Evolutionary conservation across 2,329 filamentous ascomycete genomes (phyloP).

Genomic region (Colletotrichum kahawae): DNA sequence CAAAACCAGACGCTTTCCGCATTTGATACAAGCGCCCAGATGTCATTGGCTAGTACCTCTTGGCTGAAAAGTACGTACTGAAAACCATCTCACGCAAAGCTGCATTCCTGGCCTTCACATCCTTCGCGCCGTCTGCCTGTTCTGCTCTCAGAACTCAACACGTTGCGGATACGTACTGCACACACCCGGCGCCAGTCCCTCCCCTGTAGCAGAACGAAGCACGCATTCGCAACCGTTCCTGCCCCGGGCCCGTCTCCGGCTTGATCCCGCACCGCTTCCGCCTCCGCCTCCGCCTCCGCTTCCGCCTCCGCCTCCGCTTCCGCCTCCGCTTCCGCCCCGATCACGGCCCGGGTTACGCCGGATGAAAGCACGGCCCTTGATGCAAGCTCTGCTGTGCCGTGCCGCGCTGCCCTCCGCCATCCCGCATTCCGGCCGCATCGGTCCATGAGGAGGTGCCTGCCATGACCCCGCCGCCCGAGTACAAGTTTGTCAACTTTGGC

Average conservation of each 20-base stretch:
- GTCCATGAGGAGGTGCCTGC: neutral
- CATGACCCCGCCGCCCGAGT: constrained; percentile 9
- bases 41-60: neutral
- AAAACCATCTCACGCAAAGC: neutral
- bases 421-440: neutral
- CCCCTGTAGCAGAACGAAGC: neutral
- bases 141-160: neutral
- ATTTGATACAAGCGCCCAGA: too few species aligned
- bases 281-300: neutral
- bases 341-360: neutral
- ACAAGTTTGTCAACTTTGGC: constrained; percentile 19
- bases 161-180: neutral
- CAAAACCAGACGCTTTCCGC: neutral
- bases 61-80: neutral
- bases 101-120: neutral
- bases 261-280: neutral
- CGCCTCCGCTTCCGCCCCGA: neutral
- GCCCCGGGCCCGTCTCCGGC: neutral
- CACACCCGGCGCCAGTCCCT: neutral
- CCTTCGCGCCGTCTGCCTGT: neutral
- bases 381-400: neutral
- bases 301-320: neutral
- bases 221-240: neutral
- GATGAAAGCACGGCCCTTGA: neutral
- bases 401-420: neutral